phyloP scores from a whole-genome alignment of 768 basidiomycete species.

The Epithele typhae region DNA sequence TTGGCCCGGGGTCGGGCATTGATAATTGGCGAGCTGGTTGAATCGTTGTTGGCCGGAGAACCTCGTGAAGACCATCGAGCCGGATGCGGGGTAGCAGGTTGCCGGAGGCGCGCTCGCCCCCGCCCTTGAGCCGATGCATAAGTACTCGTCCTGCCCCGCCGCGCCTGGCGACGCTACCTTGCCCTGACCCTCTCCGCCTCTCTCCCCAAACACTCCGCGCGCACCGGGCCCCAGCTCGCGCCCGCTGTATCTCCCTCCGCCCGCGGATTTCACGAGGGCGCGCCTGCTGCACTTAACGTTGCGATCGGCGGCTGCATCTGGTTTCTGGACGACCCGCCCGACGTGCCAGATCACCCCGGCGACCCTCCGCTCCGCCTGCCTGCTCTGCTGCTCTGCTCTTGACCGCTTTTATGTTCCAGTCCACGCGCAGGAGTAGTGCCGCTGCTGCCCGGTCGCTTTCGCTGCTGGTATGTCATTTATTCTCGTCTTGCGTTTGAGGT shows the following conservation, averaged over 20 bases:
- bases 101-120: constrained; percentile 13
- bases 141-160: constrained; percentile 3
- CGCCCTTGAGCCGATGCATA: no score
- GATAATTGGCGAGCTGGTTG: no score
- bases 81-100: constrained; percentile 15
- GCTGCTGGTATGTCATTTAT: constrained; percentile 9
- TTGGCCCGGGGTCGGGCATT: no score
- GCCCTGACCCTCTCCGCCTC: neutral
- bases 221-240: constrained; percentile 3
- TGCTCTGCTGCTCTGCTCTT: no score
- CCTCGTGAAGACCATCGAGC: constrained; percentile 8
- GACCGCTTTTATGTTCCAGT: constrained; percentile 13
- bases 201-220: constrained; percentile 1
- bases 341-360: neutral
- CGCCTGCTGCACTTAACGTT: neutral
- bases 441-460: constrained; percentile 11
- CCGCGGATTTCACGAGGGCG: neutral
- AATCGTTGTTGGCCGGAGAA: constrained; percentile 2
- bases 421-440: constrained; percentile 11
- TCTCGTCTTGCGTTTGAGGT: neutral
- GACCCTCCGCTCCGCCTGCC: no score
- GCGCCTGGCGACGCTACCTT: neutral
- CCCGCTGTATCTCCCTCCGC: constrained; percentile 1
- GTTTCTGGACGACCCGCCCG: neutral
- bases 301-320: neutral